Evolutionary conservation across 2,329 filamentous ascomycete species (phyloP).

Genomic region (Calycina herbarum): DNA sequence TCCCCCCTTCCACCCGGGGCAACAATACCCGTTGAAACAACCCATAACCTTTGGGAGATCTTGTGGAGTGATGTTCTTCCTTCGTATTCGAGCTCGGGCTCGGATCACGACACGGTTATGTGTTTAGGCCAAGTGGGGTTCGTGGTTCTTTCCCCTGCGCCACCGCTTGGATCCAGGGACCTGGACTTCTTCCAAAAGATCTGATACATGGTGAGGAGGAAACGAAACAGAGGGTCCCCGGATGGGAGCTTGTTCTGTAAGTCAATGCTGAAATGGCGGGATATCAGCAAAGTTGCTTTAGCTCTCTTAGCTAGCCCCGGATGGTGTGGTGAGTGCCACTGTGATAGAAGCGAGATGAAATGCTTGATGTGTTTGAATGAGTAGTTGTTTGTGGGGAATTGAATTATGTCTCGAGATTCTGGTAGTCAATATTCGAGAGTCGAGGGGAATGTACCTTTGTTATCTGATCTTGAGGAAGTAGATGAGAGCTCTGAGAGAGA

Average conservation of each 20-base stretch:
- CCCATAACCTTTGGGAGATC: background rate
- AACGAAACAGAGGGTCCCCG: background rate
- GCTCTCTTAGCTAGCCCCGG: background rate
- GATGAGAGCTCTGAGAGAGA: background rate
- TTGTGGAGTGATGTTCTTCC: no score
- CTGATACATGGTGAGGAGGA: conserved; percentile 1
- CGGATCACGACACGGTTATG: background rate
- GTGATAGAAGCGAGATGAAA: background rate
- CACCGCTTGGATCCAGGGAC: background rate
- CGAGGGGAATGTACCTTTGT: background rate
- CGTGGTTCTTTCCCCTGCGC: background rate
- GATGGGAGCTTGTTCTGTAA: background rate
- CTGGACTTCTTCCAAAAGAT: background rate
- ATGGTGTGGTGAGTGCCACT: background rate
- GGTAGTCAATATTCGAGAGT: background rate
- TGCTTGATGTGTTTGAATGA: background rate
- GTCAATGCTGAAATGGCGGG: background rate
- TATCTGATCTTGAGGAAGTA: background rate
- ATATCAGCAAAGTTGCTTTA: conserved; percentile 2
- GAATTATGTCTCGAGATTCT: background rate
- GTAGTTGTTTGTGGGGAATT: background rate
- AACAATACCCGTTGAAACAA: background rate
- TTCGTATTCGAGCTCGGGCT: background rate
- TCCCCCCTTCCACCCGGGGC: background rate
- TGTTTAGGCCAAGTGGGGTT: background rate